phyloP scores from a whole-genome alignment of 371 early-diverging fungal genomes.

The Fennellomyces sp. region DNA sequence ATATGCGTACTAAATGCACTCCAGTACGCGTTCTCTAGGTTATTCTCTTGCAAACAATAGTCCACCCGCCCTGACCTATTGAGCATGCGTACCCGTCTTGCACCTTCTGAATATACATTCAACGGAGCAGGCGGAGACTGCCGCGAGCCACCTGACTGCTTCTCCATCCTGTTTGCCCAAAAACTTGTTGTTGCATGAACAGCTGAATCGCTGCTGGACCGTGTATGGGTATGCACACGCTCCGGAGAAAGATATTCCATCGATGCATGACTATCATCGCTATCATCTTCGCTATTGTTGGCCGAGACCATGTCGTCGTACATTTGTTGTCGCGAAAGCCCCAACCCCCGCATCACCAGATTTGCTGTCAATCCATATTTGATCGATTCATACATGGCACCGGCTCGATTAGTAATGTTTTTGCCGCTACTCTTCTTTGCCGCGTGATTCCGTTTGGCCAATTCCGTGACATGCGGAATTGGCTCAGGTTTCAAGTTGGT shows the following conservation, averaged over 20 bases:
- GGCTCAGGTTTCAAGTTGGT: constrained; percentile 64
- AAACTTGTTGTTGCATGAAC: constrained; percentile 2
- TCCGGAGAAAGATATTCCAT: neutral
- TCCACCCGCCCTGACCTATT: constrained; percentile 79
- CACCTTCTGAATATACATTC: constrained; percentile 35
- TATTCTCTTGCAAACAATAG: constrained; percentile 78
- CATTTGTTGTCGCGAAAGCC: constrained; percentile 45
- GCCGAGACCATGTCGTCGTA: constrained; percentile 38
- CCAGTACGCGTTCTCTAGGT: constrained; percentile 80
- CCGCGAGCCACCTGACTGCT: constrained; percentile 11
- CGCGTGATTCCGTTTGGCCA: constrained; percentile 63
- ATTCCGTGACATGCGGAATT: constrained; percentile 85
- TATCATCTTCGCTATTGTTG: constrained; percentile 17
- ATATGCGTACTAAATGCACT: constrained; percentile 77
- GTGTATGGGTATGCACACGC: constrained; percentile 8
- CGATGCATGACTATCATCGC: neutral
- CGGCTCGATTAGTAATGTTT: constrained; percentile 72
- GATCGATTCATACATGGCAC: constrained; percentile 69
- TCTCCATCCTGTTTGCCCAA: constrained; percentile 2
- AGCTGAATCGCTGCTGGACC: constrained; percentile 40
- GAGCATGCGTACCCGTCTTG: constrained; percentile 53
- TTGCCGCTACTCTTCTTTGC: constrained; percentile 71
- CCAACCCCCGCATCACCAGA: constrained; percentile 58
- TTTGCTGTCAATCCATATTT: constrained; percentile 62
- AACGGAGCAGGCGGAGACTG: constrained; percentile 29